Evolutionary conservation across 1,284 basidiomycete genomes (phyloP).

Genomic region (Pyrrhoderma lamaoense): DNA sequence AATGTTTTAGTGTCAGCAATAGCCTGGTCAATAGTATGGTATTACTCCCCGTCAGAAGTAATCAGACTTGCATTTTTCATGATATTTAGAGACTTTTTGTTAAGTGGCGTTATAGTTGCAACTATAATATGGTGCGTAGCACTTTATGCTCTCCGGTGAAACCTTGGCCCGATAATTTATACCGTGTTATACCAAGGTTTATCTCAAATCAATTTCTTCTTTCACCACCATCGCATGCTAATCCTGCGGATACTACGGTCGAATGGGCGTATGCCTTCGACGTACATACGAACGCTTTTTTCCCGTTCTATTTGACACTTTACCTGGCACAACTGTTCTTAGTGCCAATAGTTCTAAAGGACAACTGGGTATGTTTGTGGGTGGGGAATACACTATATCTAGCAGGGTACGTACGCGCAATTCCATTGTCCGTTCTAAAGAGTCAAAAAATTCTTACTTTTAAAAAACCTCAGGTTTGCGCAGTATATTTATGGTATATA

Average conservation of each 20-base stretch:
- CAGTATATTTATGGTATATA: slow-evolving; percentile 91
- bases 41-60: slow-evolving; percentile 47
- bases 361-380: slow-evolving; percentile 87
- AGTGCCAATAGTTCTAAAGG: slow-evolving; percentile 70
- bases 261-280: slow-evolving; percentile 95
- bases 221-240: slow-evolving; percentile 66
- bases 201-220: slow-evolving; percentile 66
- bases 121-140: slow-evolving; percentile 67
- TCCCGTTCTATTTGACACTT: slow-evolving; percentile 83
- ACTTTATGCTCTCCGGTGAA: neutral
- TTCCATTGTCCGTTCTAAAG: neutral
- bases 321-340: slow-evolving; percentile 83
- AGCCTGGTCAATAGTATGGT: slow-evolving; percentile 83
- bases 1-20: slow-evolving; percentile 56
- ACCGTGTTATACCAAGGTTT: slow-evolving; percentile 37
- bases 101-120: slow-evolving; percentile 66
- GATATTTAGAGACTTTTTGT: slow-evolving; percentile 82
- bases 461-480: slow-evolving; percentile 44
- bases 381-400: slow-evolving; percentile 92
- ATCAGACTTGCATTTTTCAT: slow-evolving; percentile 68
- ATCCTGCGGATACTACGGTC: slow-evolving; percentile 63
- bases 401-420: slow-evolving; percentile 63
- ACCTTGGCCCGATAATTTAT: slow-evolving; percentile 1
- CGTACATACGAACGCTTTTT: slow-evolving; percentile 92
- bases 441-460: neutral